Evolutionary conservation across 352 stramenopile genomes (phyloP).

Genomic region (Plasmopara muralis): DNA sequence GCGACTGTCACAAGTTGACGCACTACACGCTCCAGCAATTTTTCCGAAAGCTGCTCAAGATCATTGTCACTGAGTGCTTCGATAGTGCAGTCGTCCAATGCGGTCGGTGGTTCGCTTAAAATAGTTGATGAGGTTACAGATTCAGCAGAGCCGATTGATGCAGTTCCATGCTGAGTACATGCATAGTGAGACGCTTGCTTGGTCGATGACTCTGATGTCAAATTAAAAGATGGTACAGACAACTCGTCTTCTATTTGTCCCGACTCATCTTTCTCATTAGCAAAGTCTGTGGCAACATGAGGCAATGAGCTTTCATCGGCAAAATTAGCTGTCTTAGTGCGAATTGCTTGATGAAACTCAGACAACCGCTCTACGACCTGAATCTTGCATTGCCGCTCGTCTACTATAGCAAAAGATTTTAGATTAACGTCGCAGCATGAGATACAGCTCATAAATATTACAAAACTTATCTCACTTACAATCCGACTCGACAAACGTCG

Average conservation of each 20-base stretch:
- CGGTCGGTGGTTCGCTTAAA: conserved; percentile 14
- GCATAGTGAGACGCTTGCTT: conserved; percentile 8
- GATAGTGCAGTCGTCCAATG: conserved; percentile 66
- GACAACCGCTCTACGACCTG: conserved; percentile 76
- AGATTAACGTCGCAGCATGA: too few relatives aligned
- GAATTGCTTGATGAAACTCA: conserved; percentile 78
- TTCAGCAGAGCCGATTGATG: conserved; percentile 3
- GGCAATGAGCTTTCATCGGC: conserved; percentile 1
- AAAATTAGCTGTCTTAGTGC: conserved; percentile 31
- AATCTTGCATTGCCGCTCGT: conserved; percentile 85
- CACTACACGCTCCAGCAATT: conserved; percentile 78
- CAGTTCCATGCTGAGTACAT: conserved; percentile 1
- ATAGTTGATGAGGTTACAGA: conserved; percentile 4
- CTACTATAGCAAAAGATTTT: conserved; percentile 39
- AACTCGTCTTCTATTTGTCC: conserved; percentile 3
- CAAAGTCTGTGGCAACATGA: conserved; percentile 2
- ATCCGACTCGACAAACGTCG: conserved; percentile 62
- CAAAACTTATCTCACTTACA: conserved; percentile 26
- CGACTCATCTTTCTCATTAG: conserved; percentile 3
- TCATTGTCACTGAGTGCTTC: conserved; percentile 74
- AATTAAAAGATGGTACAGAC: conserved; percentile 1
- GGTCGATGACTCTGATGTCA: conserved; percentile 4
- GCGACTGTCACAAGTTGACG: conserved; percentile 73
- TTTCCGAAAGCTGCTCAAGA: conserved; percentile 70
- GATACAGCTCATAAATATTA: too few relatives aligned